Conservation (phyloP, 208 protist species). For the Trypanosoma avium region DNA sequence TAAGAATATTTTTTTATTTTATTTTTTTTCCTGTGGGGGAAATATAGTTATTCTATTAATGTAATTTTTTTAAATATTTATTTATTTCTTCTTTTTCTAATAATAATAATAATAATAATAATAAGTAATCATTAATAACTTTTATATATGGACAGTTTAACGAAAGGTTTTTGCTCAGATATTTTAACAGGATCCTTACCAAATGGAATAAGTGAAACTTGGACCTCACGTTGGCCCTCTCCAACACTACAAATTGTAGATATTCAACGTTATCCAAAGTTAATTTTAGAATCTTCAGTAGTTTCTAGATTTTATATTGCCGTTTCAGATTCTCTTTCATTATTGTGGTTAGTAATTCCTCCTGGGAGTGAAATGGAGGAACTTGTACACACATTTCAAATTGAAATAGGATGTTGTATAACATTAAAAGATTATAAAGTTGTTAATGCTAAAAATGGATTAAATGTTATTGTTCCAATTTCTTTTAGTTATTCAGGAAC, state of each 20-base stretch:
- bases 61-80: no score
- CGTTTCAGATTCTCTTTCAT: conserved; percentile 46
- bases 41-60: no score
- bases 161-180: conserved; percentile 57
- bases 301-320: conserved; percentile 78
- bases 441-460: conserved; percentile 53
- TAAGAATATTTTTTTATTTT: no score
- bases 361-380: conserved; percentile 51
- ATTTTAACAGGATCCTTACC: conserved; percentile 32
- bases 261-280: conserved; percentile 67
- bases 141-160: conserved; percentile 43
- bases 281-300: conserved; percentile 2
- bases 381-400: conserved; percentile 45
- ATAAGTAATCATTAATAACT: background rate
- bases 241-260: conserved; percentile 75
- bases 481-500: conserved; percentile 38
- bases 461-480: conserved; percentile 68
- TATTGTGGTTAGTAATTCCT: conserved; percentile 69
- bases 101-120: background rate
- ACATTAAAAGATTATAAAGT: conserved; percentile 52
- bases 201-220: conserved; percentile 14
- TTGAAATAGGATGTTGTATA: conserved; percentile 77
- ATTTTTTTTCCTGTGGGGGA: no score
- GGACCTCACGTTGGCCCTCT: conserved; percentile 34
- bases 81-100: no score